phyloP scores from a whole-genome alignment of 208 protist genomes.

The Acanthamoeba lugdunensis region DNA sequence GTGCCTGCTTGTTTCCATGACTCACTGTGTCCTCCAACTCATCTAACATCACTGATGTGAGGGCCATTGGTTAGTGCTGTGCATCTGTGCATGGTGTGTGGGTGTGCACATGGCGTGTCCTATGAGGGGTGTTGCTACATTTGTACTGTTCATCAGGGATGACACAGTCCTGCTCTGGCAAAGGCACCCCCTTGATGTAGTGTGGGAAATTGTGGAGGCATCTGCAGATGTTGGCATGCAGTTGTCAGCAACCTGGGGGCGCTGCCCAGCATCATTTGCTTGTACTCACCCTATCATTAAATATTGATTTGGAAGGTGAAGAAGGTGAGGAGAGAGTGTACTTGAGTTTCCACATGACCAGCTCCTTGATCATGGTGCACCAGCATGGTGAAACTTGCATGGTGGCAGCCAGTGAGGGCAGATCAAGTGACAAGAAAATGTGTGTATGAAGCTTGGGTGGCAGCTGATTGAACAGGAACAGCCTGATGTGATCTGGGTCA shows the following conservation, averaged over 20 bases:
- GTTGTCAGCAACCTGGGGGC: background rate
- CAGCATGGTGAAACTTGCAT: background rate
- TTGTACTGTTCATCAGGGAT: conserved; percentile 26
- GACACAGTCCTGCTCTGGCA: background rate
- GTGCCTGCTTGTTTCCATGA: conserved; percentile 1
- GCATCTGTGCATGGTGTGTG: background rate
- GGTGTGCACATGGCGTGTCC: too few relatives aligned
- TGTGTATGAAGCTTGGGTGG: conserved; percentile 34
- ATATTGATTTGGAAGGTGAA: background rate
- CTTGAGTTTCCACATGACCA: conserved; percentile 51
- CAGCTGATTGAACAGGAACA: conserved; percentile 41
- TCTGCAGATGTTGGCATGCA: background rate
- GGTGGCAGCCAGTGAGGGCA: background rate
- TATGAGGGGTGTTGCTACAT: background rate
- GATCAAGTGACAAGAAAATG: conserved; percentile 29
- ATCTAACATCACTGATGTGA: background rate
- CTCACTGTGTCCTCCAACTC: conserved; percentile 12
- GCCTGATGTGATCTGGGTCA: too few relatives aligned
- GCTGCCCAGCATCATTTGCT: too few relatives aligned
- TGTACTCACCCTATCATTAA: too few relatives aligned
- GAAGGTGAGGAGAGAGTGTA: background rate
- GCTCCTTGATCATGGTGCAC: conserved; percentile 23
- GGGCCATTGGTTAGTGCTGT: too few relatives aligned
- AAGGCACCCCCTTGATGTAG: background rate
- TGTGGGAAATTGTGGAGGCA: background rate